Evolutionary conservation across 768 basidiomycete species (phyloP).

Genomic region (Ephemerocybe angulata): DNA sequence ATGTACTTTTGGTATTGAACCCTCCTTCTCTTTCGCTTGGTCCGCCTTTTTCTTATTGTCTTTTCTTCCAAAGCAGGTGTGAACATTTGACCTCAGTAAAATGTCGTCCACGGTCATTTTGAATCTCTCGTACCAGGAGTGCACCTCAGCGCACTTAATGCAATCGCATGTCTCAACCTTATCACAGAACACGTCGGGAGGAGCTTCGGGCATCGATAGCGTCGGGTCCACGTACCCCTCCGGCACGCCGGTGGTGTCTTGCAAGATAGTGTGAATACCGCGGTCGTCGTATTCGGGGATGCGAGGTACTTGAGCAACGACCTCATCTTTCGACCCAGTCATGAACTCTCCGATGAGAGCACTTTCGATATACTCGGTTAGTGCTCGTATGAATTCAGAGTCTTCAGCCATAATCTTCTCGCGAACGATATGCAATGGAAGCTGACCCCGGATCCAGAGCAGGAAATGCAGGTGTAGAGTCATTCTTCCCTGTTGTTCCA

Average conservation of each 20-base stretch:
- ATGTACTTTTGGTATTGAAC: no score
- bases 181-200: slow-evolving; percentile 11
- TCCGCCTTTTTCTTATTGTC: slow-evolving; percentile 13
- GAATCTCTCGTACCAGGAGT: slow-evolving; percentile 17
- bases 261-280: no score
- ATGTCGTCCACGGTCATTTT: slow-evolving; percentile 23
- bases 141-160: neutral
- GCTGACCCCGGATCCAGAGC: slow-evolving; percentile 28
- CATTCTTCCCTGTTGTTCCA: slow-evolving; percentile 34
- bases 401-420: slow-evolving; percentile 21
- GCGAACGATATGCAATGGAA: slow-evolving; percentile 31
- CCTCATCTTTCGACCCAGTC: slow-evolving; percentile 16
- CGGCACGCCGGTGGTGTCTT: neutral
- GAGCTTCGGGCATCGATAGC: slow-evolving; percentile 19
- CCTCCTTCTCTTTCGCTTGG: no score
- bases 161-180: neutral
- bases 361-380: slow-evolving; percentile 29
- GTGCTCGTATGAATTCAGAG: slow-evolving; percentile 19
- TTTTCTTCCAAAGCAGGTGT: slow-evolving; percentile 17
- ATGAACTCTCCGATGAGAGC: slow-evolving; percentile 29
- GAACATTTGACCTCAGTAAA: slow-evolving; percentile 25
- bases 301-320: slow-evolving; percentile 11
- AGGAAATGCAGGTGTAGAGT: slow-evolving; percentile 37
- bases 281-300: no score
- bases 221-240: slow-evolving; percentile 18